Conservation (phyloP, 164 flowering plant genomes). For the Vitis amurensis region DNA sequence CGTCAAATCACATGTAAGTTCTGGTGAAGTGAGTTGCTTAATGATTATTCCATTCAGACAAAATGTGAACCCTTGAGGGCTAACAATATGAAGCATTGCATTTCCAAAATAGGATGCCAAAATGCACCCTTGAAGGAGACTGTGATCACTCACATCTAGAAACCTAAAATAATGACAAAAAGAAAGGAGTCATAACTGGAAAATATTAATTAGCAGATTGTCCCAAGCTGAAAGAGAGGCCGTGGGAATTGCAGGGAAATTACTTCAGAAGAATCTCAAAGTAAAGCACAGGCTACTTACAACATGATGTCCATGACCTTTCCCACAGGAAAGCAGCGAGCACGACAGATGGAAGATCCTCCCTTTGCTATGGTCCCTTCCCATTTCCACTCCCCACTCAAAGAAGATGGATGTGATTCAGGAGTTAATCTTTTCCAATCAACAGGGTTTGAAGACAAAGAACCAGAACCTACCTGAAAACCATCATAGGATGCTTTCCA, state of each 20-base stretch:
- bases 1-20: background rate
- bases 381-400: constrained; percentile 82
- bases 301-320: constrained; percentile 62
- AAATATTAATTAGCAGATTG: background rate
- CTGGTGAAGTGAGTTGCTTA: no score
- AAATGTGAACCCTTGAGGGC: no score
- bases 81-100: no score
- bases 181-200: no score
- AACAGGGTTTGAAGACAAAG: constrained; percentile 35
- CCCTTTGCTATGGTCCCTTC: constrained; percentile 95
- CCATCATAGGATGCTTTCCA: constrained; percentile 44
- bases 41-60: no score
- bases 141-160: no score
- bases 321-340: constrained; percentile 97
- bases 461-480: constrained; percentile 38
- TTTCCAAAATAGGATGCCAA: background rate
- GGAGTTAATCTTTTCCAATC: constrained; percentile 47
- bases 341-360: constrained; percentile 91
- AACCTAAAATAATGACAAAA: no score
- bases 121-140: background rate
- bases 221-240: background rate
- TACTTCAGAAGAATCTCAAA: background rate
- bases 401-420: constrained; percentile 46
- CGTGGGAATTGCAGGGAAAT: background rate
- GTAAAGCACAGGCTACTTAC: constrained; percentile 51